Evolutionary conservation across 306 rosid genomes (phyloP), one percentile per base, ranked within the genome.

Genomic region (Morella rubra): DNA sequence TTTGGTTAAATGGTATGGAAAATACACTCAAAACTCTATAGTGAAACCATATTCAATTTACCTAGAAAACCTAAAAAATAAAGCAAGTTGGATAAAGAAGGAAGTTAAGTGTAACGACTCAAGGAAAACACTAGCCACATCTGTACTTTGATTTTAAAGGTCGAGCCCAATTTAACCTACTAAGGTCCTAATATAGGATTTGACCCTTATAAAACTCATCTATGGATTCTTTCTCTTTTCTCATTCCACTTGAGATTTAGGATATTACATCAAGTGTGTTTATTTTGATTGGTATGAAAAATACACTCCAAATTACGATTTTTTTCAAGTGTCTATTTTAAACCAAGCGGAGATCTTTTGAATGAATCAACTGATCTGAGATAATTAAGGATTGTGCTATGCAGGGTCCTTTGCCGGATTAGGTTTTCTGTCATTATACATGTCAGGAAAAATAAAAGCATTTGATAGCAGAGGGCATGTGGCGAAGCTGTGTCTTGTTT

Each of bases 401-500:
- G 80, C 88, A 93, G 97, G 93, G 96, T 90, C 98, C 3, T 95
- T 95, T 80, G 96, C 97, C 10, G 97, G 98, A 7, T 87, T 95
- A 49, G 92, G 98, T 50, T 95, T 90, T 78, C 90, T 95, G 18
- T 82, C 96, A 0, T 68, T 95, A 52, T 95, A 95, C 88, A 74
- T 95, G 77, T 81, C 85, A 0, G 98, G 98, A 77, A 95, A 95
- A 80, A 84, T 92, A 71, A 81, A 90, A 84, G 97, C 79, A 66
- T 95, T 95, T 73, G 93, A 95, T 79, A 79, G 87, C 5, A 80
- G 44, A 84, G 97, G 98, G 37, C 98, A 92, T 20, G 88, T 89
- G 4, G 97, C 93, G 52, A 95, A 90, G 52, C 79, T 95, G 50
- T 95, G 98, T 89, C 78, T 89, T 20, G 86, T 92, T 32, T 66